phyloP scores from a whole-genome alignment of 306 rosid genomes.

The Hippophae gyantsensis region DNA sequence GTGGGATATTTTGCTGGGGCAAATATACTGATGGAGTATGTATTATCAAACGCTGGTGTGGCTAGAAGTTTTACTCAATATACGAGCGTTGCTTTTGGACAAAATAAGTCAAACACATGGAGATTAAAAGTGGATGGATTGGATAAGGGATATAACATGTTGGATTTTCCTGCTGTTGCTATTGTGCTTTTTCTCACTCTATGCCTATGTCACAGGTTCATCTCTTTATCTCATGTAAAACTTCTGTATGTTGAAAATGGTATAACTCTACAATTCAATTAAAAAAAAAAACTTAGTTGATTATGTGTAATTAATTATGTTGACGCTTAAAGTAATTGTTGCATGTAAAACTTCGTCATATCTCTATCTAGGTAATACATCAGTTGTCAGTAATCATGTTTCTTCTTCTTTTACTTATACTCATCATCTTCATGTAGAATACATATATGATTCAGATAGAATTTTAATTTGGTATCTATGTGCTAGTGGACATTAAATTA shows the following conservation, averaged over 20 bases:
- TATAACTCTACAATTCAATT: too few relatives aligned
- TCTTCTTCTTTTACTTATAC: too few relatives aligned
- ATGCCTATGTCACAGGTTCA: slow-evolving; percentile 74
- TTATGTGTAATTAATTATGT: not conserved
- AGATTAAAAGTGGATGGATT: slow-evolving; percentile 69
- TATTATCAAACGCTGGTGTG: slow-evolving; percentile 82
- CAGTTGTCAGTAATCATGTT: too few relatives aligned
- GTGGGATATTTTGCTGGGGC: slow-evolving; percentile 94
- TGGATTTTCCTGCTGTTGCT: slow-evolving; percentile 93
- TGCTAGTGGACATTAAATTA: too few relatives aligned
- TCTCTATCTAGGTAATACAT: too few relatives aligned
- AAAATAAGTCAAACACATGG: slow-evolving; percentile 51
- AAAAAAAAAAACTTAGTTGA: too few relatives aligned
- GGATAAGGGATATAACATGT: slow-evolving; percentile 46
- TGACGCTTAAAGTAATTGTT: too few relatives aligned
- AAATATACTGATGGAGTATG: slow-evolving; percentile 86
- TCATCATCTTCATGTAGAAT: too few relatives aligned
- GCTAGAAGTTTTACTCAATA: slow-evolving; percentile 88
- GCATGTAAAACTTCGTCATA: too few relatives aligned
- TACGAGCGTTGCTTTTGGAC: slow-evolving; percentile 52
- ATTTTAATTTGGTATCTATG: too few relatives aligned
- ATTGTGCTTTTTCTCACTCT: slow-evolving; percentile 80
- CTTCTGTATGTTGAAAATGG: not conserved
- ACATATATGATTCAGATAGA: too few relatives aligned
- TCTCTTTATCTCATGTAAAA: not conserved